phyloP scores from a whole-genome alignment of 805 yeast genomes.

The Hanseniaspora taiwanica region DNA sequence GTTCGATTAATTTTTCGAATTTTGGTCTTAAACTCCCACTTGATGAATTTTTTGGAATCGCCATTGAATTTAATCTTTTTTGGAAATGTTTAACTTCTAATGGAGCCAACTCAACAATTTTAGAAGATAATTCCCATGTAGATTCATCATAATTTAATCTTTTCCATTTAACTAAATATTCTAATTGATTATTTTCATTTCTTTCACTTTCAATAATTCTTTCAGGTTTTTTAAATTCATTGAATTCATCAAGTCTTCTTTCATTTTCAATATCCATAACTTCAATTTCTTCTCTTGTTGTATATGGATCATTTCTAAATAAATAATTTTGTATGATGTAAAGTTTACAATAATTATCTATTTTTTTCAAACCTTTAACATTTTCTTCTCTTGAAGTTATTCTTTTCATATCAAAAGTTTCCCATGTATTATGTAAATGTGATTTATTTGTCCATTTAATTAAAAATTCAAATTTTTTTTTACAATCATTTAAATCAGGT shows the following conservation, averaged over 20 bases:
- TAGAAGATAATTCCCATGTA: constrained; percentile 91
- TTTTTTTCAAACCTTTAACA: constrained; percentile 67
- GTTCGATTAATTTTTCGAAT: constrained; percentile 74
- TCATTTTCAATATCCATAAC: constrained; percentile 87
- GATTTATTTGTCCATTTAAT: constrained; percentile 83
- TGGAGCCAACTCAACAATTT: constrained; percentile 75
- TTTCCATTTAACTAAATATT: constrained; percentile 87
- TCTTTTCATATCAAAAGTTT: constrained; percentile 34
- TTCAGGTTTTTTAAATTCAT: constrained; percentile 77
- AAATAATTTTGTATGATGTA: constrained; percentile 60
- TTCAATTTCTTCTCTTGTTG: constrained; percentile 86
- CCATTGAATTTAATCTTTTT: constrained; percentile 67
- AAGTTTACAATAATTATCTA: constrained; percentile 83
- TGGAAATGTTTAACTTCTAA: constrained; percentile 74
- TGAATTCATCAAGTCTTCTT: constrained; percentile 67
- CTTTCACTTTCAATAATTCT: constrained; percentile 82
- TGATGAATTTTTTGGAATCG: constrained; percentile 70
- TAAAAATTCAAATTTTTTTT: constrained; percentile 42
- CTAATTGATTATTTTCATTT: constrained; percentile 45
- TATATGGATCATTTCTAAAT: constrained; percentile 62
- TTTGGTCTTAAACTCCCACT: constrained; percentile 50
- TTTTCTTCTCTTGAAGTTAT: constrained; percentile 13
- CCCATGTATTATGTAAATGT: constrained; percentile 95
- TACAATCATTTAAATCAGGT: constrained; percentile 37
- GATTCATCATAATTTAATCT: constrained; percentile 88